Evolutionary conservation across 129 eudicot species (phyloP).

Genomic region (Tanacetum coccineum): DNA sequence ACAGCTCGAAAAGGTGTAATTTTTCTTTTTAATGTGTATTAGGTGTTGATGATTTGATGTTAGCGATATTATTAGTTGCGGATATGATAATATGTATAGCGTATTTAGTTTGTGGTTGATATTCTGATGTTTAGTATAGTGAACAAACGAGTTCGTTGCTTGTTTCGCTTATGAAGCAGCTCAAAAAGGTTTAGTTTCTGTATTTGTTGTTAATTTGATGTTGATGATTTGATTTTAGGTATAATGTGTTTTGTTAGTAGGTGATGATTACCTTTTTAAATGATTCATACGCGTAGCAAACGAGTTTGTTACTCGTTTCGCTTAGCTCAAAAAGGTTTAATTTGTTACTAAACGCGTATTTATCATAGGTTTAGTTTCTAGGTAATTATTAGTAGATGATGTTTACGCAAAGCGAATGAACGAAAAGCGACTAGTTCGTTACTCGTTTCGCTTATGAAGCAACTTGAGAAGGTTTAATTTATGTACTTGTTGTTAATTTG

Average conservation of each 20-base stretch:
- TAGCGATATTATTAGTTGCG: background rate
- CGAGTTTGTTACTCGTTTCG: too few relatives aligned
- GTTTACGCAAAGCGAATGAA: too few relatives aligned
- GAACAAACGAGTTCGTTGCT: too few relatives aligned
- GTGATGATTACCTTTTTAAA: background rate
- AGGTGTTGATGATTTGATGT: background rate
- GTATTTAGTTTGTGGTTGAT: too few relatives aligned
- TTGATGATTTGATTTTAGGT: background rate
- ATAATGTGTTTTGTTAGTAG: background rate
- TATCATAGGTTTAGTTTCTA: too few relatives aligned
- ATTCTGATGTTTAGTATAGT: too few relatives aligned
- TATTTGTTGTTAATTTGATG: background rate
- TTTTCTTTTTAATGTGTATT: background rate
- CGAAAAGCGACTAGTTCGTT: too few relatives aligned
- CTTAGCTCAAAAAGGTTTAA: too few relatives aligned
- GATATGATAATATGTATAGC: background rate
- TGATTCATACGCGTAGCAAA: too few relatives aligned
- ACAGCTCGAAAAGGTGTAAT: background rate
- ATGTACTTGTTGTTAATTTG: background rate
- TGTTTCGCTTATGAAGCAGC: conserved; percentile 43
- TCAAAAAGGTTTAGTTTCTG: conserved; percentile 60
- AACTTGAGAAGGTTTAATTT: too few relatives aligned
- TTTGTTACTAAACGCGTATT: too few relatives aligned
- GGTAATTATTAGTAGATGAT: too few relatives aligned
- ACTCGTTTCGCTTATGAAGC: background rate